A percentile compares a stretch with the other conserved stretches of the same genome.
Conservation (phyloP, 768 basidiomycete genomes). For the Boletus sensibilis region DNA sequence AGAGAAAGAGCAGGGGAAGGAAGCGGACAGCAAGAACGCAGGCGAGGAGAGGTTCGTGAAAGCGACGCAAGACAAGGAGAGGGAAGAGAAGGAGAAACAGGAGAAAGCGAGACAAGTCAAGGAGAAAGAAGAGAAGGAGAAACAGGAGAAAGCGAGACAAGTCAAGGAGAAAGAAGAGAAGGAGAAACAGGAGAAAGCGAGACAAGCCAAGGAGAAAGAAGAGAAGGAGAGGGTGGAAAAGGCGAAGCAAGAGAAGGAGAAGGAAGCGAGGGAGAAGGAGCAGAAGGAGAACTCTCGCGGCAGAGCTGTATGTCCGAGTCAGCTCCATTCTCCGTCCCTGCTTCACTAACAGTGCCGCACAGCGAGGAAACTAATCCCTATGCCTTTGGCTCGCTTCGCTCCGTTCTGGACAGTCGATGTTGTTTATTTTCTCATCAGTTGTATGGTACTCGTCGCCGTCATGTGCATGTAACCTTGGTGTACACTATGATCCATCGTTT, state of each 20-base stretch:
- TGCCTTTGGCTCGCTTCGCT: not conserved
- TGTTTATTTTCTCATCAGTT: constrained; percentile 11
- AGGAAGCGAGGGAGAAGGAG: not conserved
- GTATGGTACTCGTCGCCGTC: not conserved
- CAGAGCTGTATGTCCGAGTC: constrained; percentile 6
- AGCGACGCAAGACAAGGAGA: not conserved
- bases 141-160: not conserved
- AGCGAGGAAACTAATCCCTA: not conserved
- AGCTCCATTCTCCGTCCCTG: not conserved
- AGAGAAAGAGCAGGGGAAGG: not conserved
- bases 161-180: not conserved
- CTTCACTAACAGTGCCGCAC: not conserved
- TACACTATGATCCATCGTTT: not conserved
- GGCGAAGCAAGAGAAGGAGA: not conserved
- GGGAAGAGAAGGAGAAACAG: not conserved
- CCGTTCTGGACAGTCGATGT: not conserved
- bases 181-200: not conserved
- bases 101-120: not conserved
- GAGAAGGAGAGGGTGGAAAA: not conserved
- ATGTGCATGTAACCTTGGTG: constrained; percentile 4
- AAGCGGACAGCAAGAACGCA: not conserved
- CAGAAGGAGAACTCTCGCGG: not conserved
- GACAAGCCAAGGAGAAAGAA: not conserved
- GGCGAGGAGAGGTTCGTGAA: not conserved
- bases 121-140: not conserved